Percentiles rank a stretch among this genome's conserved stretches.
Evolutionary conservation across 495 filamentous ascomycete genomes (phyloP).

Genomic region (Arthonia radiata): DNA sequence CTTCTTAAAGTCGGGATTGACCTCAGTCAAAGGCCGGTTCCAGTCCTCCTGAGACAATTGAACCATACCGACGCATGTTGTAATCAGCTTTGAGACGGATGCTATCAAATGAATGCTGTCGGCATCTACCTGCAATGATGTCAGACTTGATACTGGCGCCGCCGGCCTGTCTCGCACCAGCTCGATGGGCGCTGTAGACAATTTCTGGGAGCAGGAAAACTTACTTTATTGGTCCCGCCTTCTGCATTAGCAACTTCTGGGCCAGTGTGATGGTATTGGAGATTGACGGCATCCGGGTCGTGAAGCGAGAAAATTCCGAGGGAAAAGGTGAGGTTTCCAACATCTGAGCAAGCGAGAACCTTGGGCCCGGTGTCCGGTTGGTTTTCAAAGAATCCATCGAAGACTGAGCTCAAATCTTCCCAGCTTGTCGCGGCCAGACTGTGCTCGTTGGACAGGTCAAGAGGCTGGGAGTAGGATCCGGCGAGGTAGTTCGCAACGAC

Average conservation of each 20-base stretch:
- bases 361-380: conserved; percentile 3
- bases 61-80: conserved; percentile 19
- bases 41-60: conserved; percentile 13
- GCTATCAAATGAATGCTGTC: conserved; percentile 26
- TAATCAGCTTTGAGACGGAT: conserved; percentile 27
- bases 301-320: conserved; percentile 26
- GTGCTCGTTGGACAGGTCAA: conserved; percentile 13
- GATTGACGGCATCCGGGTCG: conserved; percentile 11
- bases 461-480: conserved; percentile 15
- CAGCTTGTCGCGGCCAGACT: conserved; percentile 16
- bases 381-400: conserved; percentile 8
- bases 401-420: conserved; percentile 15
- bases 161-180: too few species aligned
- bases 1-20: conserved; percentile 19
- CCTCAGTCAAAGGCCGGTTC: conserved; percentile 21
- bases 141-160: too few species aligned
- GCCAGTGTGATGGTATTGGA: conserved; percentile 17
- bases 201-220: too few species aligned
- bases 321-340: conserved; percentile 22
- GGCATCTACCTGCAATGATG: too few species aligned
- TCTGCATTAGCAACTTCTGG: conserved; percentile 7
- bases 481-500: conserved; percentile 13
- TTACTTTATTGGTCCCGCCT: conserved; percentile 13
- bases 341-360: conserved; percentile 3
- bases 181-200: too few species aligned